Evolutionary conservation across 176 grass and related monocot genomes (phyloP).

Genomic region (Carex myosuroides): DNA sequence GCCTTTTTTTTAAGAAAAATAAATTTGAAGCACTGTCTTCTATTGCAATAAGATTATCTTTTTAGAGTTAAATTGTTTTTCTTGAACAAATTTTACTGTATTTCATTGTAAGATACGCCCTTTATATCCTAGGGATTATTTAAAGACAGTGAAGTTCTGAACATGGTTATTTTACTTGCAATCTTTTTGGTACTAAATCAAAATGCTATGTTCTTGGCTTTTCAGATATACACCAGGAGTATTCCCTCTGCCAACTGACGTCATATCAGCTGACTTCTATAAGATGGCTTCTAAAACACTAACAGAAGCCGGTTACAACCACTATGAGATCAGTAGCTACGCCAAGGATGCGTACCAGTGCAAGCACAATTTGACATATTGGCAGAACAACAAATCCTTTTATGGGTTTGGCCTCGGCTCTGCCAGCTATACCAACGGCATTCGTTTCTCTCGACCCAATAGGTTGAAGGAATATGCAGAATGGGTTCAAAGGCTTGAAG

Average conservation of each 20-base stretch:
- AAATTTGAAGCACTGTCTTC: background rate
- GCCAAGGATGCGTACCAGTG: conserved; percentile 65
- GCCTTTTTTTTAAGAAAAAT: background rate
- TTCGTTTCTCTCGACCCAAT: conserved; percentile 72
- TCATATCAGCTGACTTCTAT: conserved; percentile 66
- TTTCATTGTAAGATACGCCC: background rate
- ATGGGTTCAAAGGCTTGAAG: conserved; percentile 64
- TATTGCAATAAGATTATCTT: background rate
- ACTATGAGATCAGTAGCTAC: conserved; percentile 94
- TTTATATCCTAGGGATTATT: background rate
- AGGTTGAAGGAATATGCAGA: conserved; percentile 71
- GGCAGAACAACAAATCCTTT: conserved; percentile 71
- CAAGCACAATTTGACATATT: conserved; percentile 83
- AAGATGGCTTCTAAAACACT: conserved; percentile 71
- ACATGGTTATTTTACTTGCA: background rate
- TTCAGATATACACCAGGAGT: conserved; percentile 66
- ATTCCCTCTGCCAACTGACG: conserved; percentile 68
- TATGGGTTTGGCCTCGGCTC: conserved; percentile 82
- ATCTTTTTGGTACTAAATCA: background rate
- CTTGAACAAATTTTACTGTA: background rate
- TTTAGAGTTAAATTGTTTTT: background rate
- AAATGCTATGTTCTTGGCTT: background rate
- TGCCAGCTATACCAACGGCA: conserved; percentile 63
- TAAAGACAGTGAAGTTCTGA: background rate
- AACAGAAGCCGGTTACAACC: conserved; percentile 58